These are phyloP conservation scores for Gnetum montanum DNA, from an alignment of 75 land plant genomes.

Conservation along the genomic window DNA sequence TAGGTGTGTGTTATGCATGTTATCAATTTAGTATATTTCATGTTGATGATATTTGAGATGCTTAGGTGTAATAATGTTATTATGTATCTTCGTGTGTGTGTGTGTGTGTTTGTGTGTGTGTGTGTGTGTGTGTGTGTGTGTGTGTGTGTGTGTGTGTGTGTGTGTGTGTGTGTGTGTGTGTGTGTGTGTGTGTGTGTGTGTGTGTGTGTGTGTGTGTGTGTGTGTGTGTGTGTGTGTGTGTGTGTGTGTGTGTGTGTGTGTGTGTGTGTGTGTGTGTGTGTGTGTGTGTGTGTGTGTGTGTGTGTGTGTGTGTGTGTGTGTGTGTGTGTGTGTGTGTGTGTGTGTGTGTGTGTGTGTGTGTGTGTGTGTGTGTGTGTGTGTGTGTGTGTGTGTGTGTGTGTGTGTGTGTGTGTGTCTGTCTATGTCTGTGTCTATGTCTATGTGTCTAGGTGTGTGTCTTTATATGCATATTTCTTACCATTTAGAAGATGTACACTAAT, in stretches of 20 bases:
- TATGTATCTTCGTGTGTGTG: too few species aligned
- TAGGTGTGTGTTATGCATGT: too few species aligned
- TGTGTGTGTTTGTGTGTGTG: too few species aligned
- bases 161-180: background rate
- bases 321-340: background rate
- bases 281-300: background rate
- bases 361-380: background rate
- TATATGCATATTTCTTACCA: too few species aligned
- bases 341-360: background rate
- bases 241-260: background rate
- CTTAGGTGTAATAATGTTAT: too few species aligned
- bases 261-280: background rate
- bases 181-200: background rate
- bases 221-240: background rate
- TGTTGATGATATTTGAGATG: too few species aligned
- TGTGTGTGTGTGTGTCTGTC: background rate
- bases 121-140: background rate
- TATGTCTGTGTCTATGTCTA: background rate
- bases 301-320: background rate
- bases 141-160: background rate
- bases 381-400: background rate
- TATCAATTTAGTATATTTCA: too few species aligned
- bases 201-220: background rate
- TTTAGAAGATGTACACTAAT: too few species aligned
- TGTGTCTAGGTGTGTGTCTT: background rate